Percentiles rank a stretch among this genome's conserved stretches.
phyloP scores from a whole-genome alignment of 1,284 basidiomycete genomes.

The Microstroma glucosiphilum region DNA sequence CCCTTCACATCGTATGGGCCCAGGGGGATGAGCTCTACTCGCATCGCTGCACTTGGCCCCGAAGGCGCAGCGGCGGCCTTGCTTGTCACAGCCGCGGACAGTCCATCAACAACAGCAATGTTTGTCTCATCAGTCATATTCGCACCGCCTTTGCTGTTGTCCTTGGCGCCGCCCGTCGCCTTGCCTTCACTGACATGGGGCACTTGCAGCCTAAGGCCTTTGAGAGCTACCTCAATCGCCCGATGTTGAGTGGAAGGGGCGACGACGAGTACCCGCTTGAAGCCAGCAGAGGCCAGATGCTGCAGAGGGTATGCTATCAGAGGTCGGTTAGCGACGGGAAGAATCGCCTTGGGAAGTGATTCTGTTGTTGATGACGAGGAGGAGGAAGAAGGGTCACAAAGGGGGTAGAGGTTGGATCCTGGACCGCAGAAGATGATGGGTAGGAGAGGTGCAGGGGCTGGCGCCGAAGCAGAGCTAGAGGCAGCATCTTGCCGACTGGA shows the following conservation, averaged over 20 bases:
- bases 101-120: conserved; percentile 30
- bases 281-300: conserved; percentile 39
- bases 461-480: too few species aligned
- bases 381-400: conserved; percentile 23
- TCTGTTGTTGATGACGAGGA: conserved; percentile 16
- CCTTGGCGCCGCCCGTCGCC: conserved; percentile 9
- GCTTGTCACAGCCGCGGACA: conserved; percentile 15
- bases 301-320: conserved; percentile 46
- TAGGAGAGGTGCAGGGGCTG: conserved; percentile 8
- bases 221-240: conserved; percentile 34
- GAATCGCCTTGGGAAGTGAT: conserved; percentile 41
- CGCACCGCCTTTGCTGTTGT: conserved; percentile 12
- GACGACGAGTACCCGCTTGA: conserved; percentile 38
- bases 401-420: conserved; percentile 43
- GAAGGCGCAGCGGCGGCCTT: background rate
- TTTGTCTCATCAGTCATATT: conserved; percentile 24
- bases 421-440: conserved; percentile 47
- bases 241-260: conserved; percentile 42
- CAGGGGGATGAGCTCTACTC: conserved; percentile 37
- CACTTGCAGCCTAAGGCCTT: conserved; percentile 32
- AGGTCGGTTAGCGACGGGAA: conserved; percentile 47
- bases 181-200: conserved; percentile 24
- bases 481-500: too few species aligned
- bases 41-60: background rate
- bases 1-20: conserved; percentile 29